Base-by-base conservation (phyloP, 305 asterid genomes). In the Salvia sclarea region DNA sequence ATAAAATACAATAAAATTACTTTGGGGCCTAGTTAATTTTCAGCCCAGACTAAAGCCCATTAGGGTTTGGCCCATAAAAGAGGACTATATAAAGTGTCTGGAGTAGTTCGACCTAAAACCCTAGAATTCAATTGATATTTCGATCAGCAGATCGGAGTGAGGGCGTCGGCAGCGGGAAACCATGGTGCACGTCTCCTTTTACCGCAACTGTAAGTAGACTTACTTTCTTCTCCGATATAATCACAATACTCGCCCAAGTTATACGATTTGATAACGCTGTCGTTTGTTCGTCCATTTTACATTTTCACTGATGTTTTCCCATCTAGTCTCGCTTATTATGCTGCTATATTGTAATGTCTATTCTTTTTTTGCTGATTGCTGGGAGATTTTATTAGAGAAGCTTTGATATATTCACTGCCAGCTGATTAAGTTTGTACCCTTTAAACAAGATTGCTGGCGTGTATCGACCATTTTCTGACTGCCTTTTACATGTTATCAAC, bases 111-210 rank as follows among this genome's bases (percentile, higher is more conserved):
- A 0, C 12, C 54, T 14, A 21, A 65, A 69, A 65, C 79, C 74
- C 79, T 69, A 54, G 55, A 22, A 40, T 61, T 56, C 11, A 38
- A 0, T 59, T 58, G 40, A 38, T 4, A 10, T 41, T 52, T 56
- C 69, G 61, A 71, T 57, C 52, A 56, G 63, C 71, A 44, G 63
- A 63, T 61, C 74, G 80, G 67, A 59, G 10, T 47, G 76, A 53
- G 71, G 50, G 41, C 77, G 61, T 14, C 59, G 75, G 63, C 73
- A 63, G 74, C 58, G 30, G 35, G 43, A 33, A 68, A 76, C 30
- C 40, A 83, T 83, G 88, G 85, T 83, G 57, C 88, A 83, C 83
- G 85, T 80, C 35, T 69, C 78, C 0, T 70, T 78, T 61, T 78
- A 78, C 54, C 85, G 85, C 66, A 83, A 28, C 33, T 11, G 2